Conservation (phyloP, 148 eudicot species). For the Arctostaphylos glauca region DNA sequence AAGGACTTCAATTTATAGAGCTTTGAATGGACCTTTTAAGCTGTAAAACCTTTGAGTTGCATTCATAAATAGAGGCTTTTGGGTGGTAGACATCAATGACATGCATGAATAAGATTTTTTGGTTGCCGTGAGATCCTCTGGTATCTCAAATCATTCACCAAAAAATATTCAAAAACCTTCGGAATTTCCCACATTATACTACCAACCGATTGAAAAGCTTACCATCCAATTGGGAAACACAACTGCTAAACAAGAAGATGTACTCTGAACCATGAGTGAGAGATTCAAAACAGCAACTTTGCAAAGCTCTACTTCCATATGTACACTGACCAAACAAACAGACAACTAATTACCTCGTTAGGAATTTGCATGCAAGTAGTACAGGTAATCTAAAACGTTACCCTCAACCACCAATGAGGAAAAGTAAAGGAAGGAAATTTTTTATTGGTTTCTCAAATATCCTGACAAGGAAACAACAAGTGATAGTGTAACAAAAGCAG, state of each 20-base stretch:
- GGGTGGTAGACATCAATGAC: no score
- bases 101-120: no score
- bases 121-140: no score
- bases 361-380: slow-evolving; percentile 9
- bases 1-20: no score
- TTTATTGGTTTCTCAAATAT: not conserved
- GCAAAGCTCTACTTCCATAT: not conserved
- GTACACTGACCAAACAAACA: not conserved
- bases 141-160: no score
- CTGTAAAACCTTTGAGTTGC: no score
- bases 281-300: not conserved
- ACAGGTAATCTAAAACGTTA: not conserved
- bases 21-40: no score
- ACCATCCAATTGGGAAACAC: no score
- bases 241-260: not conserved
- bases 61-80: no score
- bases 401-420: not conserved
- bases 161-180: no score
- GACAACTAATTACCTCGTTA: not conserved
- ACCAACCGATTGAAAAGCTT: no score
- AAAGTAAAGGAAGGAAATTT: not conserved
- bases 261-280: not conserved
- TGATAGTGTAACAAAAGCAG: not conserved
- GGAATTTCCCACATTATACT: no score
- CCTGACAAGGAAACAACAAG: not conserved